Evolutionary conservation across 2,329 filamentous ascomycete species (phyloP).

Genomic region (Talaromyces sp.): DNA sequence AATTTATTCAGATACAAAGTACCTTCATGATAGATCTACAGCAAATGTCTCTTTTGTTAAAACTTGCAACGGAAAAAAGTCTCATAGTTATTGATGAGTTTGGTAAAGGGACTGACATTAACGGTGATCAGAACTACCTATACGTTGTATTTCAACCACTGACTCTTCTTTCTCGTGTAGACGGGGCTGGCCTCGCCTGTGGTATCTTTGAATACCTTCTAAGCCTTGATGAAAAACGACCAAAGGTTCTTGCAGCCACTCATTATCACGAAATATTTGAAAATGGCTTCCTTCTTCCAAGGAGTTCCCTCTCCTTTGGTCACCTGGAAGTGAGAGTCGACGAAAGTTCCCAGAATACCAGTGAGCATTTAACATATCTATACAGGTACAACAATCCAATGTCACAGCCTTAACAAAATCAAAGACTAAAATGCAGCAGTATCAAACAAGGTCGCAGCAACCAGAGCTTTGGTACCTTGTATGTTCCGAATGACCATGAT

Average conservation of each 20-base stretch:
- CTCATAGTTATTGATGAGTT: slow-evolving; percentile 93
- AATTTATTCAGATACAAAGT: slow-evolving; percentile 46
- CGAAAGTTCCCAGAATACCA: slow-evolving; percentile 34
- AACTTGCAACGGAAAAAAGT: slow-evolving; percentile 67
- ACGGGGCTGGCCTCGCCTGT: slow-evolving; percentile 60
- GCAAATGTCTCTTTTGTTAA: slow-evolving; percentile 73
- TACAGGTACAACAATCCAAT: slow-evolving; percentile 50
- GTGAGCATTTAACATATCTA: slow-evolving; percentile 57
- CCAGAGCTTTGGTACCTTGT: slow-evolving; percentile 75
- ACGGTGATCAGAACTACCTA: slow-evolving; percentile 27
- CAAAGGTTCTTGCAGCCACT: slow-evolving; percentile 57
- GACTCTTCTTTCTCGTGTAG: slow-evolving; percentile 24
- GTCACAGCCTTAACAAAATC: background rate
- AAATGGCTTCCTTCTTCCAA: slow-evolving; percentile 44
- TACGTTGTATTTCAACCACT: background rate
- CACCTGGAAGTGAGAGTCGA: slow-evolving; percentile 53
- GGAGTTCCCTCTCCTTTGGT: slow-evolving; percentile 45
- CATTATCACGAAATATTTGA: slow-evolving; percentile 58
- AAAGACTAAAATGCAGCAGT: slow-evolving; percentile 24
- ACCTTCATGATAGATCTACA: slow-evolving; percentile 79
- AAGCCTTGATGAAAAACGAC: slow-evolving; percentile 41
- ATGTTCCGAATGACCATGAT: slow-evolving; percentile 12
- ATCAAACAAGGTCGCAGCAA: slow-evolving; percentile 60
- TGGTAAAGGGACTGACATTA: slow-evolving; percentile 61
- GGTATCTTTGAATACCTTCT: slow-evolving; percentile 56